phyloP scores from a whole-genome alignment of 306 rosid species.

The Psophocarpus tetragonolobus region DNA sequence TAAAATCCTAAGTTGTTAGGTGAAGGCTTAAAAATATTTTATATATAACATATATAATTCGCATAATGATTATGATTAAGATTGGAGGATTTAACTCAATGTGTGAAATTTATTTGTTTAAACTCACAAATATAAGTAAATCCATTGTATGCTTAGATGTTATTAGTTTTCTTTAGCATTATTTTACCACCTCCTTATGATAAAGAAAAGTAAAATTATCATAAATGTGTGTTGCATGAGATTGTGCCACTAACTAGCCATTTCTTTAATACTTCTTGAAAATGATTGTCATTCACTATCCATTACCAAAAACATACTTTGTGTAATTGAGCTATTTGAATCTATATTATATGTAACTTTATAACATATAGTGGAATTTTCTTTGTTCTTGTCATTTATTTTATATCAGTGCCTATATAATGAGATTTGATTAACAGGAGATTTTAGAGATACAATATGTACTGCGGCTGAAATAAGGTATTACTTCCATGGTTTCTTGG shows the following conservation, averaged over 20 bases:
- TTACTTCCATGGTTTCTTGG: slow-evolving; percentile 52
- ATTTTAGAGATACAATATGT: slow-evolving; percentile 59
- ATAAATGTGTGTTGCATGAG: slow-evolving; percentile 6
- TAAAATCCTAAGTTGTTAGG: not conserved
- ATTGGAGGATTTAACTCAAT: not conserved
- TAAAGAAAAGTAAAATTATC: not conserved
- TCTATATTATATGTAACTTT: not conserved
- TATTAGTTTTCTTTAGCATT: not conserved
- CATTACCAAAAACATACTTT: slow-evolving; percentile 3
- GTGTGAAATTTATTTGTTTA: not conserved
- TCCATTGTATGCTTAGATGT: slow-evolving; percentile 1
- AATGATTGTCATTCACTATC: not conserved
- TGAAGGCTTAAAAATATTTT: not conserved
- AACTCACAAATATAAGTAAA: not conserved
- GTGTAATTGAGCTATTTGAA: slow-evolving; percentile 14
- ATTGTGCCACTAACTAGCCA: slow-evolving; percentile 1
- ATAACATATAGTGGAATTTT: not conserved
- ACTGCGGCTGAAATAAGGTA: slow-evolving; percentile 59
- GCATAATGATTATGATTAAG: not conserved
- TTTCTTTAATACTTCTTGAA: not conserved
- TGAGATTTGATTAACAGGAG: slow-evolving; percentile 51
- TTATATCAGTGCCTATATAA: slow-evolving; percentile 22
- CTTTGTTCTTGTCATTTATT: not conserved
- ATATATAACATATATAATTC: not conserved
- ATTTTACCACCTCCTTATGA: not conserved